These are phyloP conservation scores for Phytopythium chamaehyphon DNA, from an alignment of 352 stramenopile species.

Conservation along the genomic window DNA sequence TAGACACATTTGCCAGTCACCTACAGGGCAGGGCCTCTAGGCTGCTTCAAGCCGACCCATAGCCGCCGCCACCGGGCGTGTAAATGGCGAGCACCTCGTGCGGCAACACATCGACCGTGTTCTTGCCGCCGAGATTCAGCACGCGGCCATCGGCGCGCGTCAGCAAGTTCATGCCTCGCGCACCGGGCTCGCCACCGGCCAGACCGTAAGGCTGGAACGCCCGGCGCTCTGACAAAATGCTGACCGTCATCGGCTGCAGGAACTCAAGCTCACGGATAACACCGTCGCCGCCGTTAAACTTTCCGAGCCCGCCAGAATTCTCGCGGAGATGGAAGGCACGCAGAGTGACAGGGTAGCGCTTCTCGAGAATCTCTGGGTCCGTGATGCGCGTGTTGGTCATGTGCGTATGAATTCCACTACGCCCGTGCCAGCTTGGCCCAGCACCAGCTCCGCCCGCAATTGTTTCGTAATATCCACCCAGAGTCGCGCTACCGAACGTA, in stretches of 20 bases:
- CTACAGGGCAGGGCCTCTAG: slow-evolving; percentile 1
- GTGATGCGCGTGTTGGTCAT: slow-evolving; percentile 99
- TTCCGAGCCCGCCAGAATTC: slow-evolving; percentile 89
- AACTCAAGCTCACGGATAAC: slow-evolving; percentile 97
- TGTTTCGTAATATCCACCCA: slow-evolving; percentile 98
- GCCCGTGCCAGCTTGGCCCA: slow-evolving; percentile 95
- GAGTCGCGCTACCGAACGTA: slow-evolving; percentile 95
- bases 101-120: slow-evolving; percentile 90
- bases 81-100: slow-evolving; percentile 95
- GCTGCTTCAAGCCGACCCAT: slow-evolving; percentile 37
- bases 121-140: slow-evolving; percentile 89
- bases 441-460: slow-evolving; percentile 97
- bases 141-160: slow-evolving; percentile 58
- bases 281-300: slow-evolving; percentile 92
- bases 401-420: slow-evolving; percentile 97
- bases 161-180: slow-evolving; percentile 93
- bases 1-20: slow-evolving; percentile 12
- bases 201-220: slow-evolving; percentile 95
- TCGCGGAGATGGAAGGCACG: slow-evolving; percentile 81
- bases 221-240: slow-evolving; percentile 96
- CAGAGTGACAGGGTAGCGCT: slow-evolving; percentile 91
- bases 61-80: slow-evolving; percentile 96
- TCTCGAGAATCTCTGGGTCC: slow-evolving; percentile 99
- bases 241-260: slow-evolving; percentile 92
- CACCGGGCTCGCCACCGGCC: slow-evolving; percentile 86